Evolutionary conservation across 345 rosid genomes (phyloP), one percentile per base, ranked within the genome.

Genomic region (Leavenworthia alabamica): DNA sequence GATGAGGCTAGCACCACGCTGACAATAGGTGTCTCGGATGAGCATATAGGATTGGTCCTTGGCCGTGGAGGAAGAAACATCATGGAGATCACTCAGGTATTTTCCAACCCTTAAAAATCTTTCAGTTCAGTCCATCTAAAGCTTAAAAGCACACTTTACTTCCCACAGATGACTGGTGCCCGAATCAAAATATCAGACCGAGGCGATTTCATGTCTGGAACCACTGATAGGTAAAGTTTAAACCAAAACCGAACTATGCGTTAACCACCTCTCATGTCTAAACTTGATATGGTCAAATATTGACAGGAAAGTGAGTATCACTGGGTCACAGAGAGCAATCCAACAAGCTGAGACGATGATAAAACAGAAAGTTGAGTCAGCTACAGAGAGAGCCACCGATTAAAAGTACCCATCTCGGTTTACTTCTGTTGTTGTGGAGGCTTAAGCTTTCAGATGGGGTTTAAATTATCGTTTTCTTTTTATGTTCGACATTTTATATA

Each of bases 61-160:
- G 99, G 99, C 44, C 96, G 97, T 24, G 96, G 95, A 68, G 99
- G 99, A 75, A 82, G 96, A 79, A 94, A 84, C 72, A 83, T 94
- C 55, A 78, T 84, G 88, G 97, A 90, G 56, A 94, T 94, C 64
- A 90, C 86, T 68, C 97, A 94, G 99, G 97, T 57, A 12, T n/a
- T 17, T 56, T 24, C 2, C 33, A 36, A 12, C 39, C 13, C n/a
- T n/a, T n/a, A n/a, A n/a, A n/a, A n/a, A n/a, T n/a, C n/a, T n/a
- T n/a, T n/a, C n/a, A n/a, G n/a, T n/a, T n/a, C n/a, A n/a, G n/a
- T 37, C 19, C 9, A 28, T 26, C 7, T 39, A 47, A 37, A 37
- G 55, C 64, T 37, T 13, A n/a, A 28, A 46, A 28, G 12, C 58
- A 12, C 8, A 58, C 36, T 56, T 56, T 19, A 52, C 40, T 51